Percentiles rank a stretch among this genome's conserved stretches.
Conservation (phyloP, 2,329 filamentous ascomycete species). For the Aspergillus udagawae region DNA sequence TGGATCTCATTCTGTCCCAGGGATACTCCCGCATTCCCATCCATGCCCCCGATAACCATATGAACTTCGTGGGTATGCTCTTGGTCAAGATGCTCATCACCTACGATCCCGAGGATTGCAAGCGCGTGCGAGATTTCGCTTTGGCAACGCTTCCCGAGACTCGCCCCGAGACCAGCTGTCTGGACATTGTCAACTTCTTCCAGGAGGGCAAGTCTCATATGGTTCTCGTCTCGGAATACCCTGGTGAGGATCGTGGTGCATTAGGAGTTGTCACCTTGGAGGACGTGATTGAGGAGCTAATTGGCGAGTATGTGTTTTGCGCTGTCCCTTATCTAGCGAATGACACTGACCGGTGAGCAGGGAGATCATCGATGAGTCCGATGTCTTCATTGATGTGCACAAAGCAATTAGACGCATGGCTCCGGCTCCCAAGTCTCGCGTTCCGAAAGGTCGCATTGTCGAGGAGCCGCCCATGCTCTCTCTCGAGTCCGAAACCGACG, state of each 20-base stretch:
- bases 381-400: conserved; percentile 97
- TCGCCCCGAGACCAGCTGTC: conserved; percentile 86
- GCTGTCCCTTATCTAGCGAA: neutral
- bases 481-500: conserved; percentile 42
- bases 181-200: conserved; percentile 99
- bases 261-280: conserved; percentile 93
- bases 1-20: conserved; percentile 87
- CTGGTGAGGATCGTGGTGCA: conserved; percentile 86
- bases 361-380: conserved; percentile 98
- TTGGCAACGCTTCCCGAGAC: conserved; percentile 94
- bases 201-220: conserved; percentile 99
- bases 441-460: conserved; percentile 55
- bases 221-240: conserved; percentile 88
- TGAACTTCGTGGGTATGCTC: conserved; percentile 95
- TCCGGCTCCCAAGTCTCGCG: conserved; percentile 74
- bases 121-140: conserved; percentile 82
- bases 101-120: conserved; percentile 91
- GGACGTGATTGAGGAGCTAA: conserved; percentile 97
- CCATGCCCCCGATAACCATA: conserved; percentile 74
- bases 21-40: conserved; percentile 97
- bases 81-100: conserved; percentile 98
- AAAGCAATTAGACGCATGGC: conserved; percentile 90
- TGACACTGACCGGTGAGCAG: conserved; percentile 43
- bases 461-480: conserved; percentile 41
- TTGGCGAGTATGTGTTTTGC: conserved; percentile 75